These are phyloP conservation scores for Sapria himalayana DNA, from an alignment of 345 rosid species.

Conservation along the genomic window DNA sequence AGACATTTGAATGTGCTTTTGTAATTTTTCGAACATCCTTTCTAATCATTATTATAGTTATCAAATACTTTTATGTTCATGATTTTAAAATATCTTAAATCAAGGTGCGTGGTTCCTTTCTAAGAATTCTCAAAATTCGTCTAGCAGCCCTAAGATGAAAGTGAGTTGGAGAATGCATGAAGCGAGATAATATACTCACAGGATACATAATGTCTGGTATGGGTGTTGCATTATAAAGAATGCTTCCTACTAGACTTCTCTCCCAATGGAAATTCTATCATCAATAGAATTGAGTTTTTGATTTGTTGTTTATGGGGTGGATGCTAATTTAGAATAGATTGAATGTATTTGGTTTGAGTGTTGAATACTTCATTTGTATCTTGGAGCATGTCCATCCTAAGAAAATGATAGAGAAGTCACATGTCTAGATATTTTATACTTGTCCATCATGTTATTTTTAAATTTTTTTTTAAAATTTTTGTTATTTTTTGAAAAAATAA, in stretches of 20 bases:
- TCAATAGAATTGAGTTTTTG: not conserved
- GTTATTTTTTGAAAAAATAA: conserved; percentile 2
- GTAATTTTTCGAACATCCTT: not conserved
- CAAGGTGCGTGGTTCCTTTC: not conserved
- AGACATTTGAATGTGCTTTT: not conserved
- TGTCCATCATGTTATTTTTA: not conserved
- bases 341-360: not conserved
- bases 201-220: not conserved
- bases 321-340: not conserved
- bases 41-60: not conserved
- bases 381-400: conserved; percentile 5
- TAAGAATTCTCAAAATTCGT: not conserved
- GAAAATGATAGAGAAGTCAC: not conserved
- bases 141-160: not conserved
- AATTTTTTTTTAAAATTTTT: not conserved
- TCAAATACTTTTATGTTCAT: not conserved
- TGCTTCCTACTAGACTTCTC: conserved; percentile 4
- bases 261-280: not conserved
- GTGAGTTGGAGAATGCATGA: not conserved
- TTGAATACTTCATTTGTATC: not conserved
- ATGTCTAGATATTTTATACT: conserved; percentile 5
- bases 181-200: conserved; percentile 1
- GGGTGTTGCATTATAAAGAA: conserved; percentile 3
- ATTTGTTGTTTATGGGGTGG: not conserved
- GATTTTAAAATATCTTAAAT: not conserved